Conservation (phyloP, 208 protist genomes). For the Tritrichomonas musculus region DNA sequence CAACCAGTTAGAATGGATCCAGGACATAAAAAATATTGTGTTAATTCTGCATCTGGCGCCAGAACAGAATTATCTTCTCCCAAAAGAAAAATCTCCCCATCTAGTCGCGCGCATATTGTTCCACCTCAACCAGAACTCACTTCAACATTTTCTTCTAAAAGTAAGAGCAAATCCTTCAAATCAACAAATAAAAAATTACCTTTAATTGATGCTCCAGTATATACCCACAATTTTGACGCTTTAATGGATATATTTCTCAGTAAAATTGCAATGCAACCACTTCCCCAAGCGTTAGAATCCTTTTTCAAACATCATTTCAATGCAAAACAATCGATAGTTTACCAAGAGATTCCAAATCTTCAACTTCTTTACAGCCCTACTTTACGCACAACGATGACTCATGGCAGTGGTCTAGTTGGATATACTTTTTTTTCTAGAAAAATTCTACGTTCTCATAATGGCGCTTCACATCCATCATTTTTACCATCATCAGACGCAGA, state of each 20-base stretch:
- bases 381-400: background rate
- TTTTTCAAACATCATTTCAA: background rate
- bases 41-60: no score
- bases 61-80: no score
- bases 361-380: background rate
- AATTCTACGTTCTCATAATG: background rate
- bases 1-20: no score
- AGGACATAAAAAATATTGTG: no score
- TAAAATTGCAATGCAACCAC: background rate
- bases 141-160: no score
- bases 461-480: background rate
- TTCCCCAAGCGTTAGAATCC: background rate
- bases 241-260: background rate
- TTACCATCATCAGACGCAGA: background rate
- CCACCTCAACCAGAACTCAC: no score
- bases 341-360: conserved; percentile 4
- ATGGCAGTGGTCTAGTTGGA: background rate
- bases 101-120: no score
- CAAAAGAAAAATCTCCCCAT: no score
- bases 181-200: no score
- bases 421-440: background rate
- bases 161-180: no score
- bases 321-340: background rate
- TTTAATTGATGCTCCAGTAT: no score
- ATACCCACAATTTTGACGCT: background rate